Conservation (phyloP, 2,329 filamentous ascomycete species). For the Ophiostoma perfectum region DNA sequence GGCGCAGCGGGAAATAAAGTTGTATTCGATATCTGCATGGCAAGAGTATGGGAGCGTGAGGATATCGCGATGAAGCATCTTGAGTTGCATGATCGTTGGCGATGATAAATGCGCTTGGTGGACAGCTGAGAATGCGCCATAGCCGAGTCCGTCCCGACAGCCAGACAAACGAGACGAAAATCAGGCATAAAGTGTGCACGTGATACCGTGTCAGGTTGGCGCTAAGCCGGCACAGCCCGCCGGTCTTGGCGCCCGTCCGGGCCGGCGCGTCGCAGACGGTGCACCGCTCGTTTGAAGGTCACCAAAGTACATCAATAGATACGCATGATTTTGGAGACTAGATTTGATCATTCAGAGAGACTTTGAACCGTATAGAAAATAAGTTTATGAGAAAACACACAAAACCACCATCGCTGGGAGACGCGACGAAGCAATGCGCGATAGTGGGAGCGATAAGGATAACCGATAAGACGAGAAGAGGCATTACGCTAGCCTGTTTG, state of each 20-base stretch:
- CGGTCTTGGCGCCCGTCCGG: slow-evolving; percentile 17
- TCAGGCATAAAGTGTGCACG: slow-evolving; percentile 22
- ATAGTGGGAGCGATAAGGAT: background rate
- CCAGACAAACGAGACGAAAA: background rate
- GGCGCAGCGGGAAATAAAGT: background rate
- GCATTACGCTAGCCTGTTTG: background rate
- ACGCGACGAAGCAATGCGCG: background rate
- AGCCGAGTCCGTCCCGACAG: background rate
- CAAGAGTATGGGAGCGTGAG: background rate
- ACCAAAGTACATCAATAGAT: background rate
- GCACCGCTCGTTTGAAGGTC: background rate
- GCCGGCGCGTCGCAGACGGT: slow-evolving; percentile 20
- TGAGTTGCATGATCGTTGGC: background rate
- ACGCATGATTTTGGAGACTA: background rate
- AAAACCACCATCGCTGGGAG: background rate
- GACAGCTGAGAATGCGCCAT: background rate
- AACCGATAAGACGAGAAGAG: background rate
- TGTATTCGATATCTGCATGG: too few species aligned
- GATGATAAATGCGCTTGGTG: background rate
- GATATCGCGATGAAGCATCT: background rate
- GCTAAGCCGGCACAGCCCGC: slow-evolving; percentile 14
- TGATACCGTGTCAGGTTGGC: slow-evolving; percentile 26
- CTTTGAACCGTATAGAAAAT: background rate
- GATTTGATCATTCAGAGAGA: background rate
- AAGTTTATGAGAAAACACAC: background rate